Percentiles rank a stretch among this genome's conserved stretches.
Conservation (phyloP, 148 eudicot genomes). For the Heliamphora exappendiculata region DNA sequence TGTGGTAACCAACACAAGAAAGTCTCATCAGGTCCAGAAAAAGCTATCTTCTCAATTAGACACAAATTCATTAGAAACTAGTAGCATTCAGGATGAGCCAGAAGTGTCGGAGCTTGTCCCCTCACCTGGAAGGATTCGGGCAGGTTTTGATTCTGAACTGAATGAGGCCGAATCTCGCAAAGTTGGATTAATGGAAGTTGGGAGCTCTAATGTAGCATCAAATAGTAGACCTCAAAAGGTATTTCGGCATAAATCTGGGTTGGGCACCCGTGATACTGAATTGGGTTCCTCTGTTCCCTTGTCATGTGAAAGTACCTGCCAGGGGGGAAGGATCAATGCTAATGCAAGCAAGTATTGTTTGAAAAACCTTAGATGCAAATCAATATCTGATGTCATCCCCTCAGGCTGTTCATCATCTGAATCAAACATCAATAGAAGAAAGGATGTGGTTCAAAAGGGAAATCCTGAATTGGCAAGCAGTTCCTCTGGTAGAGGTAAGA, state of each 20-base stretch:
- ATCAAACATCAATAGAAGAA: constrained; percentile 32
- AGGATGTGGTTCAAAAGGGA: constrained; percentile 53
- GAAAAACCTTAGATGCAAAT: constrained; percentile 51
- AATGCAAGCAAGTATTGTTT: constrained; percentile 15
- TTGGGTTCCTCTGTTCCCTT: constrained; percentile 30
- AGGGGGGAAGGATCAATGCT: constrained; percentile 22
- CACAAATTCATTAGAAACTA: constrained; percentile 34
- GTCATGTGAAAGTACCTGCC: constrained; percentile 22
- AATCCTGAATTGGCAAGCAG: constrained; percentile 54
- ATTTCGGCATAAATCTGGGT: constrained; percentile 33
- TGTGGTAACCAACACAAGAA: constrained; percentile 23
- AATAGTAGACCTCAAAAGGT: constrained; percentile 30
- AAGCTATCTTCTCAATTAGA: constrained; percentile 30
- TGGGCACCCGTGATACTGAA: constrained; percentile 31
- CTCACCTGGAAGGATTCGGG: constrained; percentile 21
- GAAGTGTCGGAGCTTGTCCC: constrained; percentile 25
- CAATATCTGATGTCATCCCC: constrained; percentile 43
- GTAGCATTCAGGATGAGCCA: constrained; percentile 36
- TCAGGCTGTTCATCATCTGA: constrained; percentile 48
- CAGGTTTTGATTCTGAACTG: constrained; percentile 18
- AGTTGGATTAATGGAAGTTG: constrained; percentile 24
- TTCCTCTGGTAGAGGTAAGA: constrained; percentile 50
- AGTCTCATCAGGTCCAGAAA: constrained; percentile 26
- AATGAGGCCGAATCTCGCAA: constrained; percentile 17
- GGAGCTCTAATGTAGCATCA: constrained; percentile 37